Percentiles rank a stretch among this genome's conserved stretches.
Conservation (phyloP, 345 rosid genomes). For the Salix exigua region DNA sequence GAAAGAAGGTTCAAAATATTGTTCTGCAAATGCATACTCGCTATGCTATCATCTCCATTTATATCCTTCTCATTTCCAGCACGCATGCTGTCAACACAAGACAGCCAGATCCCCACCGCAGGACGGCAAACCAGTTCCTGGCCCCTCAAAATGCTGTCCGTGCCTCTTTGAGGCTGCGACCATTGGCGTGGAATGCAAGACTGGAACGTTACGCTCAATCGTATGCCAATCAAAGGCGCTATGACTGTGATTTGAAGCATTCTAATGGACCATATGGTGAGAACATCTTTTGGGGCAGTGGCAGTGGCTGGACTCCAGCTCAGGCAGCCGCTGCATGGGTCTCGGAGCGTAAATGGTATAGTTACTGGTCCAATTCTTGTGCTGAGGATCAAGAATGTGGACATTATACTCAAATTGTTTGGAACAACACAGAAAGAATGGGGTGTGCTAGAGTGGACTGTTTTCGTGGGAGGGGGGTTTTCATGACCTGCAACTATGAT, state of each 20-base stretch:
- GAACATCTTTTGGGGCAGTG: constrained; percentile 96
- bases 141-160: constrained; percentile 73
- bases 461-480: constrained; percentile 51
- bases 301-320: constrained; percentile 57
- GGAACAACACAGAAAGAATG: constrained; percentile 54
- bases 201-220: constrained; percentile 49
- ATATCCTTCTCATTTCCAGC: constrained; percentile 14
- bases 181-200: constrained; percentile 53
- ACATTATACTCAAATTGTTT: constrained; percentile 86
- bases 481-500: constrained; percentile 88
- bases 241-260: constrained; percentile 64
- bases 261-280: constrained; percentile 86
- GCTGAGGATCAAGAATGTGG: constrained; percentile 57
- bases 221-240: constrained; percentile 63
- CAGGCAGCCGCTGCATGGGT: constrained; percentile 70
- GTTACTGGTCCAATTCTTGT: constrained; percentile 58
- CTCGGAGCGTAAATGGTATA: constrained; percentile 54
- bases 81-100: neutral
- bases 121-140: constrained; percentile 42
- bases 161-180: constrained; percentile 38
- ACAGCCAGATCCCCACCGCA: neutral
- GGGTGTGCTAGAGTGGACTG: constrained; percentile 74
- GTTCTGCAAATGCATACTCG: constrained; percentile 9
- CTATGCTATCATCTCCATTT: neutral
- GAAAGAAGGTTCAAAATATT: neutral